phyloP scores from a whole-genome alignment of 2,329 filamentous ascomycete genomes.

The Didymella arachidicola region DNA sequence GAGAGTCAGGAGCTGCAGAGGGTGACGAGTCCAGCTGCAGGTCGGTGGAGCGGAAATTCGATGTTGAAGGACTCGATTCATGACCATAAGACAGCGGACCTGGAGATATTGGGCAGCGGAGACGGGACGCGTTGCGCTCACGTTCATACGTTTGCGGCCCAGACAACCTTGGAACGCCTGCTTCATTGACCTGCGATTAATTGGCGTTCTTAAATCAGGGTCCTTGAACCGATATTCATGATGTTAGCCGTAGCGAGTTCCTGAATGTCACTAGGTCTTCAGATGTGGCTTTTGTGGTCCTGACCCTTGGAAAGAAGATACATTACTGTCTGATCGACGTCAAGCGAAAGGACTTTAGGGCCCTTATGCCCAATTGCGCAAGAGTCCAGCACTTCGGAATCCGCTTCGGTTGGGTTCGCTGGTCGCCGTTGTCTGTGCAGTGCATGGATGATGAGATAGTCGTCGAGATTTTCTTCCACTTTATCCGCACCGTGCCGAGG shows the following conservation, averaged over 20 bases:
- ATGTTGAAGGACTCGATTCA: neutral
- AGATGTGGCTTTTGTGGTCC: conserved; percentile 1
- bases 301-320: neutral
- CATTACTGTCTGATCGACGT: conserved; percentile 14
- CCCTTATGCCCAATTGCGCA: conserved; percentile 11
- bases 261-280: conserved; percentile 9
- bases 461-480: conserved; percentile 7
- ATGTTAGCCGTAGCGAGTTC: conserved; percentile 3
- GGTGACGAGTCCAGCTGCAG: neutral
- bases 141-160: conserved; percentile 13
- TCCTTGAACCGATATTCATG: neutral
- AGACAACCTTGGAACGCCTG: neutral
- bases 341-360: conserved; percentile 8
- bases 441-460: conserved; percentile 12
- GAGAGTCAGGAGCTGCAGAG: neutral
- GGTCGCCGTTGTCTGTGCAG: conserved; percentile 7
- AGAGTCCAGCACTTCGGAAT: conserved; percentile 4
- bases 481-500: conserved; percentile 6
- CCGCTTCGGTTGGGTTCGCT: conserved; percentile 1
- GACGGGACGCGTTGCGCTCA: conserved; percentile 6
- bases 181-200: neutral
- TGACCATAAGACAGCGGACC: neutral
- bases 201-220: neutral
- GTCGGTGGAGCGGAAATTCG: neutral
- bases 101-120: neutral